These are phyloP conservation scores for Tulasnella sp. DNA, from an alignment of 768 basidiomycete species.

Conservation along the genomic window DNA sequence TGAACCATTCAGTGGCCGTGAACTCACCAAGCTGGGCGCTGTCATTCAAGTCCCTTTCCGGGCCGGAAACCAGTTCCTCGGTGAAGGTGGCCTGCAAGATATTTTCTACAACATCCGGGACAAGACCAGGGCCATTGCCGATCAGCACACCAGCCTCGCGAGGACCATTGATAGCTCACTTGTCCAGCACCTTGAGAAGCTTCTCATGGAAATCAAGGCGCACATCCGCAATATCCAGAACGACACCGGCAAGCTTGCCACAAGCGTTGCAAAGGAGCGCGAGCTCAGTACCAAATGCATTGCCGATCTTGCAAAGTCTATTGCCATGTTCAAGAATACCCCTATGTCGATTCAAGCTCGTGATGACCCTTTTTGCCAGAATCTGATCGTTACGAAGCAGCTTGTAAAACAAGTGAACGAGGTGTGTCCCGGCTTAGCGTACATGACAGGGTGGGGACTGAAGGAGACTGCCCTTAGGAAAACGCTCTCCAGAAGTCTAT, in stretches of 20 bases:
- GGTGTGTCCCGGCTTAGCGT: not conserved
- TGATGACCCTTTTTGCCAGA: slow-evolving; percentile 75
- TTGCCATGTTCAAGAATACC: slow-evolving; percentile 92
- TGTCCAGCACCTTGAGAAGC: slow-evolving; percentile 94
- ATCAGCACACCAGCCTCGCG: slow-evolving; percentile 94
- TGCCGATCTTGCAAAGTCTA: slow-evolving; percentile 77
- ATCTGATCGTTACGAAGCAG: slow-evolving; percentile 69
- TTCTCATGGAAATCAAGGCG: slow-evolving; percentile 92
- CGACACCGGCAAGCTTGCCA: slow-evolving; percentile 88
- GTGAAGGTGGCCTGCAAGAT: slow-evolving; percentile 96
- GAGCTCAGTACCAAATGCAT: slow-evolving; percentile 81
- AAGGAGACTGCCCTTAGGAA: slow-evolving; percentile 66
- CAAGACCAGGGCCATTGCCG: slow-evolving; percentile 87
- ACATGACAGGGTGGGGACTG: not conserved
- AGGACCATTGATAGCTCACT: slow-evolving; percentile 95
- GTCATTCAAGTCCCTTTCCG: slow-evolving; percentile 97
- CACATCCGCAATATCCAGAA: slow-evolving; percentile 98
- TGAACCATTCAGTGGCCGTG: slow-evolving; percentile 51
- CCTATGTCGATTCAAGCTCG: slow-evolving; percentile 78
- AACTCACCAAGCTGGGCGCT: slow-evolving; percentile 87
- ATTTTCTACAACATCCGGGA: slow-evolving; percentile 90
- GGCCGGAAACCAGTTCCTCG: slow-evolving; percentile 93
- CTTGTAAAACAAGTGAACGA: slow-evolving; percentile 65
- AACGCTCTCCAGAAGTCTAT: slow-evolving; percentile 96
- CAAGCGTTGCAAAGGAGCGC: slow-evolving; percentile 87